Percentiles rank a stretch among this genome's conserved stretches.
These are phyloP conservation scores for Xylaria sp. DNA, from an alignment of 2,329 filamentous ascomycete species.

Conservation along the genomic window DNA sequence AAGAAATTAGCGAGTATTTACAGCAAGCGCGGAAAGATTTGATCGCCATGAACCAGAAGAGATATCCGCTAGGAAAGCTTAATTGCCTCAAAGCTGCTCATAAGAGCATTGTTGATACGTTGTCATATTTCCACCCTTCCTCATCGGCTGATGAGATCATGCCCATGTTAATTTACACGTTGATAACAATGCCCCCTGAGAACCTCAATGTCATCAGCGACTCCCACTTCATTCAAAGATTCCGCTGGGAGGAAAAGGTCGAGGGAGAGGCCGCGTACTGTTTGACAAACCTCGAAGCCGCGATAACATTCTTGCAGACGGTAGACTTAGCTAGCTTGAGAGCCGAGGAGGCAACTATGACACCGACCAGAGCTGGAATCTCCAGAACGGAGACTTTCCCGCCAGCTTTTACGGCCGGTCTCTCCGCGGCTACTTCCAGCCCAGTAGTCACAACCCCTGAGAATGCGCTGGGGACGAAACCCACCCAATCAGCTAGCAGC, in stretches of 20 bases:
- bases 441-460: constrained; percentile 51
- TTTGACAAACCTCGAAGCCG: constrained; percentile 93
- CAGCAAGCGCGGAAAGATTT: constrained; percentile 77
- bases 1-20: constrained; percentile 78
- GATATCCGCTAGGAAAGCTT: constrained; percentile 90
- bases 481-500: constrained; percentile 54
- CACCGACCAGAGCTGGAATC: constrained; percentile 70
- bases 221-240: constrained; percentile 92
- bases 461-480: constrained; percentile 49
- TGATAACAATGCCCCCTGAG: constrained; percentile 90
- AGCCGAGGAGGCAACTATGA: constrained; percentile 78
- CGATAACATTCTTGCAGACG: constrained; percentile 93
- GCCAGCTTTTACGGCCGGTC: constrained; percentile 63
- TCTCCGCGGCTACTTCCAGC: constrained; percentile 51
- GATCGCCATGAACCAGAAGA: constrained; percentile 84
- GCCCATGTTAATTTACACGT: constrained; percentile 93
- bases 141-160: constrained; percentile 98
- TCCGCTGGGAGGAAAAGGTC: constrained; percentile 85
- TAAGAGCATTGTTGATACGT: constrained; percentile 92
- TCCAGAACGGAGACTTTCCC: constrained; percentile 67
- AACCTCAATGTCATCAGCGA: constrained; percentile 92
- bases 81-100: constrained; percentile 89
- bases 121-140: constrained; percentile 74
- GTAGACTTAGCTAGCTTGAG: constrained; percentile 92
- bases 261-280: constrained; percentile 97